These are phyloP conservation scores for Rauvolfia tetraphylla DNA, from an alignment of 257 asterid genomes.

Conservation along the genomic window DNA sequence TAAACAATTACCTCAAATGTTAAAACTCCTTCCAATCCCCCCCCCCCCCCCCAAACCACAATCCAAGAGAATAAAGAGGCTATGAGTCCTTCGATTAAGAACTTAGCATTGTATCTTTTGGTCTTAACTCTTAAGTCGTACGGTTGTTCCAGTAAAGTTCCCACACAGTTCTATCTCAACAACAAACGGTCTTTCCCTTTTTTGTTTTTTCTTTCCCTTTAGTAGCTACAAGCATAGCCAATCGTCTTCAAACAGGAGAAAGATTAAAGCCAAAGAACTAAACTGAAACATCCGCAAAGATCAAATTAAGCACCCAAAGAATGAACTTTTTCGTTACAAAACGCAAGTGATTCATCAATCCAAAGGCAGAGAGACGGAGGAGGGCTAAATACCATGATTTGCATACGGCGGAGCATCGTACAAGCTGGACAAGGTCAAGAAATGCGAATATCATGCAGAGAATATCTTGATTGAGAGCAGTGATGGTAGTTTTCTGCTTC, in stretches of 20 bases:
- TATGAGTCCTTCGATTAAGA: not conserved
- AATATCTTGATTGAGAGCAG: conserved; percentile 54
- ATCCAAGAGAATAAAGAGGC: not conserved
- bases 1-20: too few species aligned
- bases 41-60: not conserved
- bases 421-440: conserved; percentile 63
- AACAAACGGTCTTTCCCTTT: too few species aligned
- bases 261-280: not conserved
- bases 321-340: too few species aligned
- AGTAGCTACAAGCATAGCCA: not conserved
- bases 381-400: conserved; percentile 54
- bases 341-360: too few species aligned
- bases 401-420: conserved; percentile 92
- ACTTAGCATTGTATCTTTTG: not conserved
- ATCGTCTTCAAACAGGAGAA: not conserved
- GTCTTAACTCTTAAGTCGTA: not conserved
- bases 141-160: too few species aligned
- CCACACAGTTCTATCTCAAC: too few species aligned
- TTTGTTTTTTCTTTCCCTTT: not conserved
- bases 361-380: not conserved
- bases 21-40: too few species aligned
- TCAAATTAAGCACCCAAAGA: not conserved
- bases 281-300: not conserved
- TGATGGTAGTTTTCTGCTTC: conserved; percentile 30
- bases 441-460: conserved; percentile 58